These are phyloP conservation scores for Euphrasia confusa DNA, from an alignment of 257 asterid species.

Conservation along the genomic window DNA sequence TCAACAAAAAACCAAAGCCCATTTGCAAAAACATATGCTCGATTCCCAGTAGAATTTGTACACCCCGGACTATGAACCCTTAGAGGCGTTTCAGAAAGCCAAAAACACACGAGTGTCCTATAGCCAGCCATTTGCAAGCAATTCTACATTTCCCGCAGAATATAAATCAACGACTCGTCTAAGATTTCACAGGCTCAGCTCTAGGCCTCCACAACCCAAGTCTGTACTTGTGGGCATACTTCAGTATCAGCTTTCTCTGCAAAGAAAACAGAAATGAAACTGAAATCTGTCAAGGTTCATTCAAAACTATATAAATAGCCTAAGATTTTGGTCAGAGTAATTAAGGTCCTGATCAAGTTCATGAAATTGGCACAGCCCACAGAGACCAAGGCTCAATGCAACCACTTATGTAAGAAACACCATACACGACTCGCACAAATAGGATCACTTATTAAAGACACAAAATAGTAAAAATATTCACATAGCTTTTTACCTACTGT, in stretches of 20 bases:
- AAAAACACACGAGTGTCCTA: background rate
- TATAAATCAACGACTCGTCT: slow-evolving; percentile 11
- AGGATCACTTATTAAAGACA: background rate
- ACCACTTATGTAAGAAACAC: too few species aligned
- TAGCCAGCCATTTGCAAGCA: background rate
- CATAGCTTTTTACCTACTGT: too few species aligned
- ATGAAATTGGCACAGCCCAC: background rate
- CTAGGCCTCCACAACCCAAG: slow-evolving; percentile 93
- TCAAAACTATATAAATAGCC: background rate
- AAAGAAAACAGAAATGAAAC: slow-evolving; percentile 14
- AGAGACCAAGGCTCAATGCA: background rate
- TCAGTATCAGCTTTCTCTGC: slow-evolving; percentile 89
- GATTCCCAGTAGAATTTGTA: background rate
- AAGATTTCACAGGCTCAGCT: slow-evolving; percentile 49
- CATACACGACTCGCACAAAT: background rate
- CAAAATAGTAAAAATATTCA: background rate
- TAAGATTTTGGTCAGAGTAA: too few species aligned
- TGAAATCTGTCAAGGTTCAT: background rate
- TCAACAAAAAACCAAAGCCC: too few species aligned
- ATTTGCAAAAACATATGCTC: too few species aligned
- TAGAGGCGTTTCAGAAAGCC: background rate
- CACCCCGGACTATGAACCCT: background rate
- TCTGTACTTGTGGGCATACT: slow-evolving; percentile 81
- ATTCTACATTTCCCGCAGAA: background rate
- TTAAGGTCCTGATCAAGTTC: too few species aligned